phyloP scores from a whole-genome alignment of 2,329 filamentous ascomycete genomes.

The Penicillium sp. region DNA sequence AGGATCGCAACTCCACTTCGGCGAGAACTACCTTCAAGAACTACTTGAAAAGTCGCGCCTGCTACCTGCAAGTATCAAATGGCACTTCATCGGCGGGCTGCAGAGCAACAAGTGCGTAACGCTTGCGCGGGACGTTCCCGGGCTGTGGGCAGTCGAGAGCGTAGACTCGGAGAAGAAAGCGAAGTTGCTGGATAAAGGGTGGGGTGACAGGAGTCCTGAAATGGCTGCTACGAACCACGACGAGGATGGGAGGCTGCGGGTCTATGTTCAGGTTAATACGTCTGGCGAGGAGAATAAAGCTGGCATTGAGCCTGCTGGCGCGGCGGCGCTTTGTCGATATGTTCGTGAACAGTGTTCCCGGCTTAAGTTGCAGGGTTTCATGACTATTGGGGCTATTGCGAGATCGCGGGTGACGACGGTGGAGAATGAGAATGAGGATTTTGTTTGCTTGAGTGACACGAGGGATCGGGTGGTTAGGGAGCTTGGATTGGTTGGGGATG shows the following conservation, averaged over 20 bases:
- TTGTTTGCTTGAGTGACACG: conserved; percentile 58
- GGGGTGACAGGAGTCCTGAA: conserved; percentile 47
- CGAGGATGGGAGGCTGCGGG: conserved; percentile 44
- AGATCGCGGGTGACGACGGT: conserved; percentile 63
- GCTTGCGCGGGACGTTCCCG: conserved; percentile 71
- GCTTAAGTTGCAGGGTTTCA: conserved; percentile 69
- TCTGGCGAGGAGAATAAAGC: conserved; percentile 80
- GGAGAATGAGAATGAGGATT: conserved; percentile 87
- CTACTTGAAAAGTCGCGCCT: conserved; percentile 74
- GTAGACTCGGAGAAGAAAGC: conserved; percentile 86
- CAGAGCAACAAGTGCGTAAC: conserved; percentile 90
- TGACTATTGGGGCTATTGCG: conserved; percentile 96
- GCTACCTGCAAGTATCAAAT: conserved; percentile 64
- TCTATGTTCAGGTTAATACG: conserved; percentile 94
- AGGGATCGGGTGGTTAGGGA: conserved; percentile 60
- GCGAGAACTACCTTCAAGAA: conserved; percentile 93
- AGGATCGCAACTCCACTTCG: conserved; percentile 65
- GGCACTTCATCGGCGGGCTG: conserved; percentile 94
- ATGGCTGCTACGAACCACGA: conserved; percentile 25
- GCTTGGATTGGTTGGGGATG: conserved; percentile 43
- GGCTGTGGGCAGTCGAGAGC: conserved; percentile 84
- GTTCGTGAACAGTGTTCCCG: conserved; percentile 63
- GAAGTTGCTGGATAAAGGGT: conserved; percentile 65
- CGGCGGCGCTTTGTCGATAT: conserved; percentile 57
- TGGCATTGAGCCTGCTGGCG: conserved; percentile 62